Percentiles rank a stretch among this genome's conserved stretches.
Evolutionary conservation across 352 stramenopile genomes (phyloP).

Genomic region (Phytopythium boreale): DNA sequence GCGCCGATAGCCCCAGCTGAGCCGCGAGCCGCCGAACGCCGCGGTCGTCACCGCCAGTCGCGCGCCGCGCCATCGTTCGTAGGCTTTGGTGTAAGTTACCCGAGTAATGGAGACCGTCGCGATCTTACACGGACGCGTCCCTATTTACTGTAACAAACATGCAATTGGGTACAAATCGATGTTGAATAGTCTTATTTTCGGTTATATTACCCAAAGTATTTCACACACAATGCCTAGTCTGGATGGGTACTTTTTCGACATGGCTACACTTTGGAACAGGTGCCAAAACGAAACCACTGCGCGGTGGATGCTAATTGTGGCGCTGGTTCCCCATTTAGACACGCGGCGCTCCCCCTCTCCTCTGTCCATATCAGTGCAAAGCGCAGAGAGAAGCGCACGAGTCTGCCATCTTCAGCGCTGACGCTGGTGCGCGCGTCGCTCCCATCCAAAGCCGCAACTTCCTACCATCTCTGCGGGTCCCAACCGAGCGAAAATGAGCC

Average conservation of each 20-base stretch:
- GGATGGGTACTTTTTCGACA: background rate
- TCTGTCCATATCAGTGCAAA: no score
- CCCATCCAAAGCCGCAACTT: background rate
- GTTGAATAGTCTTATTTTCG: no score
- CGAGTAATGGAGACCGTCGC: background rate
- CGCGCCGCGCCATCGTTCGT: constrained; percentile 11
- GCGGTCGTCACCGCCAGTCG: constrained; percentile 16
- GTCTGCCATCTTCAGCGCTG: no score
- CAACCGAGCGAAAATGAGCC: constrained; percentile 12
- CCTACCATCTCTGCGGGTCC: background rate
- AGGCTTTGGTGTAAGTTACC: no score
- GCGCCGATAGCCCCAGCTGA: constrained; percentile 50
- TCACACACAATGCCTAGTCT: no score
- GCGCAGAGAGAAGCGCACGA: no score
- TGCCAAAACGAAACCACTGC: background rate
- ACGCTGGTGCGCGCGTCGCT: background rate
- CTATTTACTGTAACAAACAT: no score
- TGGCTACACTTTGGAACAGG: background rate
- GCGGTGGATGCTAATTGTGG: background rate
- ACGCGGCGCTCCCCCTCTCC: background rate
- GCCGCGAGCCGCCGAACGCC: constrained; percentile 43
- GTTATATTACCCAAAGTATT: background rate
- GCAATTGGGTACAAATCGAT: no score
- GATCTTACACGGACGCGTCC: constrained; percentile 10
- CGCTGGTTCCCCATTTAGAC: background rate